Evolutionary conservation across 768 basidiomycete species (phyloP).

Genomic region (Solioccasus polychromus): DNA sequence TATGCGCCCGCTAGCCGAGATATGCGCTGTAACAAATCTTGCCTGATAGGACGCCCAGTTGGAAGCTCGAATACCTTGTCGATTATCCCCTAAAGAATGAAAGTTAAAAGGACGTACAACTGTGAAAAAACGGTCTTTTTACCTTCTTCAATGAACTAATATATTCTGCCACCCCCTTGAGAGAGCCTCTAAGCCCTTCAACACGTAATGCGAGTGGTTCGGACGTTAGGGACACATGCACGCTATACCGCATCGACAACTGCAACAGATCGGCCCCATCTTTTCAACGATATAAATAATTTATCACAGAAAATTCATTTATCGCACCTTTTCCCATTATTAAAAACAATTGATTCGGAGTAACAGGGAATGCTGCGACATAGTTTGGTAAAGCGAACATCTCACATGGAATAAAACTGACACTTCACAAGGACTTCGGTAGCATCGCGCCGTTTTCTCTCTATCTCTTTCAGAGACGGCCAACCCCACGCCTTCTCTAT

Average conservation of each 20-base stretch:
- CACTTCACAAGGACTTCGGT: conserved; percentile 47
- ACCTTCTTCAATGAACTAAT: conserved; percentile 52
- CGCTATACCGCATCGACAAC: conserved; percentile 56
- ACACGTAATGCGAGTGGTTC: conserved; percentile 58
- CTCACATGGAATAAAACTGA: conserved; percentile 30
- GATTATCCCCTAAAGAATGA: conserved; percentile 19
- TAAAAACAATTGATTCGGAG: conserved; percentile 60
- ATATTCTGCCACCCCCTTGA: conserved; percentile 47
- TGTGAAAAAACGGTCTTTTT: not conserved
- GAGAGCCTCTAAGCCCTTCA: conserved; percentile 52
- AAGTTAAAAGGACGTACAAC: not conserved
- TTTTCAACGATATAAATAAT: conserved; percentile 27
- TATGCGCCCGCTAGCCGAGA: conserved; percentile 70
- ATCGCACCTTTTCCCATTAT: conserved; percentile 66
- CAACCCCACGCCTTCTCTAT: conserved; percentile 69
- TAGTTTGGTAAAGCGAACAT: conserved; percentile 2
- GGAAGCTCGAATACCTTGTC: conserved; percentile 44
- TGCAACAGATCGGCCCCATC: conserved; percentile 64
- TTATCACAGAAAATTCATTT: not conserved
- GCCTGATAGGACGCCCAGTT: conserved; percentile 37
- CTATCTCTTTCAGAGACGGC: conserved; percentile 55
- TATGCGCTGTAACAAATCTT: conserved; percentile 55
- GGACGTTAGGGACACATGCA: conserved; percentile 56
- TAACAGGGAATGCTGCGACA: conserved; percentile 51
- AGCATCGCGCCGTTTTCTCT: conserved; percentile 46